Conservation (phyloP, 2,329 filamentous ascomycete species). For the Volutella citrinella region DNA sequence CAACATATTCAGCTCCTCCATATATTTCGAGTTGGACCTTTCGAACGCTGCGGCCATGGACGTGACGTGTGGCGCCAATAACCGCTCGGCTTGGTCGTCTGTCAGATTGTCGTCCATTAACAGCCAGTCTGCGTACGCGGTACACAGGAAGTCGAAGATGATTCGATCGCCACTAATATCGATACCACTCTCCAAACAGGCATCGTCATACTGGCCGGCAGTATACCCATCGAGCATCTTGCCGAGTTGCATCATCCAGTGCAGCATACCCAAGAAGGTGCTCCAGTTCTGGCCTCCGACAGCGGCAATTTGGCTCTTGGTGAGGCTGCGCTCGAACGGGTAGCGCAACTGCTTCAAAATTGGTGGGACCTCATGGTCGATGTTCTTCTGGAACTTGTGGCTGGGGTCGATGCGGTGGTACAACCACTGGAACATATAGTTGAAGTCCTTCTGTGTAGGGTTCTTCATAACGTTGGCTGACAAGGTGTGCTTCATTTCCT, state of each 20-base stretch:
- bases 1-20: conserved; percentile 77
- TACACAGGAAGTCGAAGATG: conserved; percentile 87
- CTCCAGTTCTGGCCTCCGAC: conserved; percentile 98
- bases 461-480: conserved; percentile 88
- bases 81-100: conserved; percentile 76
- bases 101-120: conserved; percentile 85
- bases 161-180: conserved; percentile 89
- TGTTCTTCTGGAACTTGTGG: conserved; percentile 89
- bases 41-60: conserved; percentile 88
- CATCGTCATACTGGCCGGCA: conserved; percentile 79
- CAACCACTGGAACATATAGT: conserved; percentile 95
- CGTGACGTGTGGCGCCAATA: conserved; percentile 80
- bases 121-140: conserved; percentile 91
- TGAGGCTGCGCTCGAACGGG: conserved; percentile 92
- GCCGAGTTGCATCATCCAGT: conserved; percentile 99
- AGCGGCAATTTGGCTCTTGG: conserved; percentile 91
- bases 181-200: conserved; percentile 81
- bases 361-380: conserved; percentile 91
- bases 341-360: conserved; percentile 92
- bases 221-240: conserved; percentile 88
- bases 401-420: conserved; percentile 94
- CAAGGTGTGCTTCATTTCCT: conserved; percentile 95
- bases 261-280: conserved; percentile 86
- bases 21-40: conserved; percentile 76
- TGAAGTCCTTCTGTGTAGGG: conserved; percentile 97